Percentiles rank a stretch among this genome's conserved stretches.
Evolutionary conservation across 2,329 filamentous ascomycete species (phyloP).

Genomic region (Diaporthe ilicicola): DNA sequence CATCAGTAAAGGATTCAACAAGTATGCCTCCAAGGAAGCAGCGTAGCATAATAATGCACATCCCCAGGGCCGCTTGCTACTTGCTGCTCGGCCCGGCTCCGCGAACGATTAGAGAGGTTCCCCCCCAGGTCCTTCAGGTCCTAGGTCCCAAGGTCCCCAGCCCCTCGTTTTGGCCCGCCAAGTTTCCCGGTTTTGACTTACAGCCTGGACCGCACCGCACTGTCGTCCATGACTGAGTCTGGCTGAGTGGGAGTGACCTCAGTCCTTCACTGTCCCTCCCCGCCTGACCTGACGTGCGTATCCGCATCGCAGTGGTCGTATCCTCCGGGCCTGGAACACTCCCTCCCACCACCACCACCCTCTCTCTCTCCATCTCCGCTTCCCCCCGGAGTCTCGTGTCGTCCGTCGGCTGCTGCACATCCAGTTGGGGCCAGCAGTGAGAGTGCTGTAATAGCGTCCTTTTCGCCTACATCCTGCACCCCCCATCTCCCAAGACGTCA

Average conservation of each 20-base stretch:
- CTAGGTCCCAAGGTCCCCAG: neutral
- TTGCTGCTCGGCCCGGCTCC: constrained; percentile 16
- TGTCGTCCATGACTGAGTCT: constrained; percentile 2
- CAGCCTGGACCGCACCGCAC: neutral
- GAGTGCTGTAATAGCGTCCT: constrained; percentile 8
- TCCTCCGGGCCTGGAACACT: constrained; percentile 3
- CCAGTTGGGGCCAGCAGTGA: neutral
- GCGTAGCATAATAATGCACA: neutral
- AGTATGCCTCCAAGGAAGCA: neutral
- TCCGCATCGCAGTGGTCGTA: constrained; percentile 19
- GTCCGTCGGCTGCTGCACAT: constrained; percentile 2
- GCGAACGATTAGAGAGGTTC: neutral
- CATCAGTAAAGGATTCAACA: neutral
- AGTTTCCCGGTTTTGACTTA: constrained; percentile 18
- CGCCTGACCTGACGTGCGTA: constrained; percentile 19
- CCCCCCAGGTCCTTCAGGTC: neutral
- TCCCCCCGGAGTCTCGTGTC: constrained; percentile 1
- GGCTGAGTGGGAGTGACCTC: neutral
- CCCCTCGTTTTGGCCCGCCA: constrained; percentile 17
- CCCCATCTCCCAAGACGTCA: constrained; percentile 8
- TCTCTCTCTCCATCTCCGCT: neutral
- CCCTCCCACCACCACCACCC: neutral
- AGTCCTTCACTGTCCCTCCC: neutral
- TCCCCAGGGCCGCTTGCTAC: constrained; percentile 9
- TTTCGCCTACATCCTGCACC: neutral